Evolutionary conservation across 2,329 filamentous ascomycete genomes (phyloP), one percentile per base, ranked within the genome.

Genomic region (Nannizziopsis barbatae): DNA sequence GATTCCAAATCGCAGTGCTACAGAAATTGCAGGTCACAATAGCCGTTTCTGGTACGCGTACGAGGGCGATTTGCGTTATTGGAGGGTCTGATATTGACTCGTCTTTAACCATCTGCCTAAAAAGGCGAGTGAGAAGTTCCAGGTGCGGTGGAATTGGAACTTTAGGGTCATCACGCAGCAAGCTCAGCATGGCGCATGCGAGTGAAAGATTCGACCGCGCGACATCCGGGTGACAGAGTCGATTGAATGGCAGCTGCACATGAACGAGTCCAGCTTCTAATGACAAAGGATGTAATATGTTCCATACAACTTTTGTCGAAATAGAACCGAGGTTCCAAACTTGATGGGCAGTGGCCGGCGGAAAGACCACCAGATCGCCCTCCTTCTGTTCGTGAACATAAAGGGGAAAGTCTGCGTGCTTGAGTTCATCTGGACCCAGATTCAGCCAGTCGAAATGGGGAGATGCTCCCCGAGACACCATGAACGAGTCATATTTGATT

Each of bases 21-120:
- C 62, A 65, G 50, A 65, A 65, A 45, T 64, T 63, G 50, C 63
- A 65, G 9, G 59, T 62, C 32, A 62, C 61, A 37, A 66, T 60
- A 9, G 60, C 61, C 2, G 58, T 62, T 36, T 57, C 53, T 50
- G 60, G 59, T 14, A 63, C 57, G 39, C 60, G 56, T 2, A 63
- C 57, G 12, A 58, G 50, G 12, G 56, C 58, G 11, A 66, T 55
- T 4, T 52, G 47, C 10, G 59, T 56, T 22, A 42, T 42, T 14
- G 56, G 51, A 6, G 52, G 49, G 22, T 53, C 55, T 14, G 58
- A 57, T 6, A 60, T 58, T 35, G 53, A 55, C 46, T 65, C 62
- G 40, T 65, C 63, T 15, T 62, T 56, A 3, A 64, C 55, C 53
- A 65, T 57, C 36, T 59, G 57, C 5, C 56, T 52, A 45, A 65